phyloP scores from a whole-genome alignment of 495 filamentous ascomycete genomes.

The Aspergillus kassunensis region DNA sequence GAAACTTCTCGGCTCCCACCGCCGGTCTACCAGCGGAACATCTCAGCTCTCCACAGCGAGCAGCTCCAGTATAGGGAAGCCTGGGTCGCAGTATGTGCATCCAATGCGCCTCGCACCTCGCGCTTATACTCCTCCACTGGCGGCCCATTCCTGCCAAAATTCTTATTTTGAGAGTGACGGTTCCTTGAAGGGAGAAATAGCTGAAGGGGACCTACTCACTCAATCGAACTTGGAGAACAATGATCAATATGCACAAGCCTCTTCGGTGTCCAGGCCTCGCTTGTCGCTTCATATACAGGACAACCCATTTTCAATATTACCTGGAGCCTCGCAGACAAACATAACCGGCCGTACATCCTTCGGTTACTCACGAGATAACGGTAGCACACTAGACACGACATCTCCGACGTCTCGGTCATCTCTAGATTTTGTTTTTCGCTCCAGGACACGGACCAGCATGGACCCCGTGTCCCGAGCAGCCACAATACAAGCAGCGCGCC shows the following conservation, averaged over 20 bases:
- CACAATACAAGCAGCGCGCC: conserved; percentile 50
- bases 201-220: conserved; percentile 20
- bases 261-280: conserved; percentile 33
- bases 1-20: conserved; percentile 39
- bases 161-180: conserved; percentile 47
- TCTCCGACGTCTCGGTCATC: conserved; percentile 52
- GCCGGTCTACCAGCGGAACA: conserved; percentile 53
- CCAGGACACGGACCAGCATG: conserved; percentile 40
- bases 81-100: conserved; percentile 52
- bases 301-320: conserved; percentile 43
- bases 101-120: conserved; percentile 58
- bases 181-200: conserved; percentile 30
- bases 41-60: conserved; percentile 51
- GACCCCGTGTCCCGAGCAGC: conserved; percentile 52
- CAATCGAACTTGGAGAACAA: conserved; percentile 23
- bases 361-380: conserved; percentile 42
- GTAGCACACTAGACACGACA: conserved; percentile 39
- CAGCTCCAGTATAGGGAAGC: conserved; percentile 46
- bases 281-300: conserved; percentile 46
- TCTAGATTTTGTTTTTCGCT: conserved; percentile 54
- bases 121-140: conserved; percentile 52
- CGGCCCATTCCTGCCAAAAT: conserved; percentile 46
- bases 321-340: conserved; percentile 50
- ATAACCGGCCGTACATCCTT: conserved; percentile 50
- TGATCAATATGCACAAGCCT: conserved; percentile 26